Conservation (phyloP, 176 grass and related monocot genomes). For the Metroxylon sagu region DNA sequence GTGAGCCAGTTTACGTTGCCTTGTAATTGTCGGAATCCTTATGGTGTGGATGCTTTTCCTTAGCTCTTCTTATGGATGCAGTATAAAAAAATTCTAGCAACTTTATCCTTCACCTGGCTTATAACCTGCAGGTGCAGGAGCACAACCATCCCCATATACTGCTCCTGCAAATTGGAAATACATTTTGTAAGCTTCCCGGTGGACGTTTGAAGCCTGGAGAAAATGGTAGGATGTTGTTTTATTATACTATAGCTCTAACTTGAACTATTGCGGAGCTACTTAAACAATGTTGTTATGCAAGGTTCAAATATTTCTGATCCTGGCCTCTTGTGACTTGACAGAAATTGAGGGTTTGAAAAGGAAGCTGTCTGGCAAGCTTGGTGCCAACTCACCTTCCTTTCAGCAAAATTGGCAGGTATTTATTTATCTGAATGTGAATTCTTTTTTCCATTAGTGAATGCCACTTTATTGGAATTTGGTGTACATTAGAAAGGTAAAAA, state of each 20-base stretch:
- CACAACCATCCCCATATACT: conserved; percentile 95
- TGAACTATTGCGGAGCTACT: too few species aligned
- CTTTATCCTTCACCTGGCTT: too few species aligned
- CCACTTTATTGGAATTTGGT: background rate
- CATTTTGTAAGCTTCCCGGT: conserved; percentile 99
- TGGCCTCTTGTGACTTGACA: conserved; percentile 14
- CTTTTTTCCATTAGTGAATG: background rate
- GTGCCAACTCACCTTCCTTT: conserved; percentile 75
- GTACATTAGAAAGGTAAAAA: too few species aligned
- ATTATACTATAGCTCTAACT: too few species aligned
- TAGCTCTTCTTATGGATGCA: too few species aligned
- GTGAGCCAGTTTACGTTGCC: too few species aligned
- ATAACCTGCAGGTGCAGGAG: conserved; percentile 64
- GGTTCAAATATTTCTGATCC: too few species aligned
- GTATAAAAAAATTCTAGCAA: too few species aligned
- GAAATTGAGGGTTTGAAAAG: conserved; percentile 93
- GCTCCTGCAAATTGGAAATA: conserved; percentile 94
- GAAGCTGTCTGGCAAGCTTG: conserved; percentile 90
- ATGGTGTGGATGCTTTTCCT: too few species aligned
- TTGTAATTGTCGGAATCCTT: too few species aligned
- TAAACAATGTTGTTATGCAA: too few species aligned
- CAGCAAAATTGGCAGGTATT: conserved; percentile 96
- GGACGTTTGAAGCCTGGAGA: conserved; percentile 94
- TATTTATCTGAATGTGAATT: conserved; percentile 16
- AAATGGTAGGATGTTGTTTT: conserved; percentile 39